Base-by-base conservation (phyloP, 2,329 filamentous ascomycete species). In the Phyllachora maydis region DNA sequence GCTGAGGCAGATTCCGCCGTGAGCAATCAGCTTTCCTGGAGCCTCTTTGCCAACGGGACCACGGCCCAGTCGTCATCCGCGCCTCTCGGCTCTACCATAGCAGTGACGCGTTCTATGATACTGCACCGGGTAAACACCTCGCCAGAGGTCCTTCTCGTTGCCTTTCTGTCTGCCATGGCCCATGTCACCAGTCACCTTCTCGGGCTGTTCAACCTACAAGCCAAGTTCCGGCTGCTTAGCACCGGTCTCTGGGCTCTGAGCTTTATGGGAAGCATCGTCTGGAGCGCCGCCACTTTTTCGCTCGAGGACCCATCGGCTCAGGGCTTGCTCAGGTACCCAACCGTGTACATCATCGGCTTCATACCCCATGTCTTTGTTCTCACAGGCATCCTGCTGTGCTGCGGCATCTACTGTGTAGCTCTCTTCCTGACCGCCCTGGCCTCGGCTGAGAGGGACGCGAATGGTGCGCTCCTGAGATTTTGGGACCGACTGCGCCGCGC, bases 291-390 rank as follows among this genome's bases (percentile, higher is more conserved):
- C 14, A 56, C 54, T 6, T 72, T 65, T 30, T 65, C 65, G 5
- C 38, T 67, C 10, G 64, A 72, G 16, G 65, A 77, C 29, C 45
- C 68, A 4, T 42, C 51, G 0, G 52, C 52, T 12, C 63, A 70
- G 38, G 74, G 78, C 4, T 56, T 92, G 8, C 56, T 93, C 19
- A 66, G 79, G 30, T 93, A 91, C 33, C 88, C 88, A 4, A 93
- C 83, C 0, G 82, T 95, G 19, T 93, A 79, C 38, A 82, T 95
- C 28, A 75, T 95, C 15, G 81, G 85, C 1, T 93, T 95, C 42
- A 75, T 95, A 17, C 88, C 88, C 2, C 85, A 95, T 44, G 59
- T 95, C n/a, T 54, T 92, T 13, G 78, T 95, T 8, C 49, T 95
- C 2, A 37, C 63, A 6, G 88, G 85, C 1, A 92, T 93, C 22